Percentiles rank a stretch among this genome's conserved stretches.
phyloP scores from a whole-genome alignment of 2,329 filamentous ascomycete genomes.

The Ophiognomonia clavigignenti-juglandacearum region DNA sequence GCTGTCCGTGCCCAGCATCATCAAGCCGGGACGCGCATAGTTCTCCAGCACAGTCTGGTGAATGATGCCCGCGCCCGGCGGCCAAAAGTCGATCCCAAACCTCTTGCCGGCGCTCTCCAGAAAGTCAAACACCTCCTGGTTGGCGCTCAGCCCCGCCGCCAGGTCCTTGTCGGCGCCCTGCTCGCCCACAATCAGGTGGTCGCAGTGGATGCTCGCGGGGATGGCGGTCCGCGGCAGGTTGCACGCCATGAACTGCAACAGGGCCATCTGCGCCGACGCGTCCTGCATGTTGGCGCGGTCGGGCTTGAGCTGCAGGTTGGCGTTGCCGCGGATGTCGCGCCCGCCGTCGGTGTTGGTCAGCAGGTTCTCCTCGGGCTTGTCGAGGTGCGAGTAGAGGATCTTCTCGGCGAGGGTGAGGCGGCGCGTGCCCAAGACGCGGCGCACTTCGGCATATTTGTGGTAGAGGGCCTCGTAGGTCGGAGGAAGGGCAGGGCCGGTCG shows the following conservation, averaged over 20 bases:
- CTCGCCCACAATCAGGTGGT: slow-evolving; percentile 97
- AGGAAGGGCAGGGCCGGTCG: slow-evolving; percentile 38
- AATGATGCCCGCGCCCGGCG: slow-evolving; percentile 88
- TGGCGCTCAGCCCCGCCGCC: slow-evolving; percentile 77
- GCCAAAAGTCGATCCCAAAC: slow-evolving; percentile 95
- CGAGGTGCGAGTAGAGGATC: slow-evolving; percentile 94
- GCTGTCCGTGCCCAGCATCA: slow-evolving; percentile 98
- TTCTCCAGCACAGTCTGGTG: slow-evolving; percentile 98
- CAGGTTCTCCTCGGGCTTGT: slow-evolving; percentile 83
- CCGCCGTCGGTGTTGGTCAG: slow-evolving; percentile 80
- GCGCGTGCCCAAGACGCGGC: slow-evolving; percentile 61
- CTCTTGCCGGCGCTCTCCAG: slow-evolving; percentile 86
- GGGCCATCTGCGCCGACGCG: slow-evolving; percentile 95
- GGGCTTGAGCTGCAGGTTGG: slow-evolving; percentile 94
- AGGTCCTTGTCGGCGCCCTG: slow-evolving; percentile 84
- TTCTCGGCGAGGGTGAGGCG: slow-evolving; percentile 90
- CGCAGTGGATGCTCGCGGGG: slow-evolving; percentile 95
- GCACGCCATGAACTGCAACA: slow-evolving; percentile 98
- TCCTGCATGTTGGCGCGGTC: slow-evolving; percentile 99
- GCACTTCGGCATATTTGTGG: slow-evolving; percentile 70
- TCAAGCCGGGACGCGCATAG: slow-evolving; percentile 91
- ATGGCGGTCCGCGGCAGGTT: slow-evolving; percentile 84
- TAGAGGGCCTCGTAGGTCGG: slow-evolving; percentile 82
- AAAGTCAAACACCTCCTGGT: slow-evolving; percentile 97
- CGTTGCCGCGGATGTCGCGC: slow-evolving; percentile 74